Base-by-base conservation (phyloP, 768 basidiomycete species). In the Collybia nuda region DNA sequence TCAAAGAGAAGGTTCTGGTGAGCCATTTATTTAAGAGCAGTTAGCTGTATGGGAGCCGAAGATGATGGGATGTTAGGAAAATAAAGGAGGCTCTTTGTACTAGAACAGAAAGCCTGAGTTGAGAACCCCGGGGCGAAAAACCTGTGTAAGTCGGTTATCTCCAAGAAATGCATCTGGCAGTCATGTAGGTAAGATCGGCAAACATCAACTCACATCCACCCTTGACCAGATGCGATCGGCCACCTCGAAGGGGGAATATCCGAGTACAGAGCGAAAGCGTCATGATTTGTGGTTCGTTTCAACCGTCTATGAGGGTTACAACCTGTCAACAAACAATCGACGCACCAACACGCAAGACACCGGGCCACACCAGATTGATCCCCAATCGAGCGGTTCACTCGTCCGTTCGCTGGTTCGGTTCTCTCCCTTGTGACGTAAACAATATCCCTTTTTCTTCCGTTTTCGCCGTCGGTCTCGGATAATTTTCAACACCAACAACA, bases 391-490 rank as follows among this genome's bases (percentile, higher is more conserved):
- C 38, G 8, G 24, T 36, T 14, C 32, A 5, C 12, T 32, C 12
- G 6, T 11, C 19, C 7, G 14, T 36, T 22, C 32, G 47, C 42
- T 40, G 48, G 56, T 45, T 22, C 49, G 43, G 44, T 54, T 56
- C 37, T 36, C 3, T 50, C 54, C 39, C 22, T n/a, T 37, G 44
- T 62, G 57, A 60, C 55, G 55, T 60, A 55, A 49, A 51, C 12
- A 35, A 36, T 46, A 40, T 18, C 39, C 44, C 32, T 14, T n/a
- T 32, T 11, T 11, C 45, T 44, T 48, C 40, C 42, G 38, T 47
- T 37, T 42, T 19, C 26, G 35, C 56, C 59, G 61, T 52, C 44
- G 23, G 26, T 19, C 26, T 55, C 62, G 57, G 62, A 61, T 23
- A 37, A 51, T 54, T 54, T n/a, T 47, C 24, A 44, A 28, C 39